phyloP scores from a whole-genome alignment of 2,329 filamentous ascomycete genomes.

The Sporothrix humicola region DNA sequence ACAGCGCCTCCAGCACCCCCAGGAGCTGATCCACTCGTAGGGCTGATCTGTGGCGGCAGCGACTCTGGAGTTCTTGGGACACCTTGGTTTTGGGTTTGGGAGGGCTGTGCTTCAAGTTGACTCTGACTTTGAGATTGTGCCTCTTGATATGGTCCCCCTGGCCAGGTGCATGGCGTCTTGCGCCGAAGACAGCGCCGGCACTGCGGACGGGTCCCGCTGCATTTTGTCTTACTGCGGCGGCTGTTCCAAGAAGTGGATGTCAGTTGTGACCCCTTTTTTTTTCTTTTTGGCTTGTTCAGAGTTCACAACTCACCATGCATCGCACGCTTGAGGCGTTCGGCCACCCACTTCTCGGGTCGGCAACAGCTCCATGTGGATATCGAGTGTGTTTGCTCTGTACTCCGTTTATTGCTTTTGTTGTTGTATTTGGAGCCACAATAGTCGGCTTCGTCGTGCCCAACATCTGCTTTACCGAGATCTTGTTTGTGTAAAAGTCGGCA shows the following conservation, averaged over 20 bases:
- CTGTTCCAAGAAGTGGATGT: background rate
- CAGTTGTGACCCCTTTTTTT: too few species aligned
- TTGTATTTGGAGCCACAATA: background rate
- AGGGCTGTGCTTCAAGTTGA: background rate
- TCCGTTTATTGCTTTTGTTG: background rate
- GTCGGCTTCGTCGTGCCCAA: too few species aligned
- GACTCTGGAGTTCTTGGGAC: too few species aligned
- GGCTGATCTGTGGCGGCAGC: background rate
- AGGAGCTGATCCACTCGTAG: background rate
- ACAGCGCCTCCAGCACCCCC: background rate
- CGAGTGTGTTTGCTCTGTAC: background rate
- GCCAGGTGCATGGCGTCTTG: constrained; percentile 4
- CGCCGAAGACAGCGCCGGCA: constrained; percentile 19
- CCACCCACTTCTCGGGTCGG: background rate
- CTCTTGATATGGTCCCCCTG: background rate
- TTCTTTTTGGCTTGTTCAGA: too few species aligned
- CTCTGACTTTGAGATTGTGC: background rate
- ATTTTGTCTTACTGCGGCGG: constrained; percentile 27
- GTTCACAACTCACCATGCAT: background rate
- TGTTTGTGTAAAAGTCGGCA: constrained; percentile 1
- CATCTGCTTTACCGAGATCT: background rate
- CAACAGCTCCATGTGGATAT: background rate
- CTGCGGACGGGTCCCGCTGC: constrained; percentile 1
- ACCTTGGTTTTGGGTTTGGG: background rate
- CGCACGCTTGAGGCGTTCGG: constrained; percentile 20